Base-by-base conservation (phyloP, 2,329 filamentous ascomycete species). In the Magnaporthiopsis incrustans region DNA sequence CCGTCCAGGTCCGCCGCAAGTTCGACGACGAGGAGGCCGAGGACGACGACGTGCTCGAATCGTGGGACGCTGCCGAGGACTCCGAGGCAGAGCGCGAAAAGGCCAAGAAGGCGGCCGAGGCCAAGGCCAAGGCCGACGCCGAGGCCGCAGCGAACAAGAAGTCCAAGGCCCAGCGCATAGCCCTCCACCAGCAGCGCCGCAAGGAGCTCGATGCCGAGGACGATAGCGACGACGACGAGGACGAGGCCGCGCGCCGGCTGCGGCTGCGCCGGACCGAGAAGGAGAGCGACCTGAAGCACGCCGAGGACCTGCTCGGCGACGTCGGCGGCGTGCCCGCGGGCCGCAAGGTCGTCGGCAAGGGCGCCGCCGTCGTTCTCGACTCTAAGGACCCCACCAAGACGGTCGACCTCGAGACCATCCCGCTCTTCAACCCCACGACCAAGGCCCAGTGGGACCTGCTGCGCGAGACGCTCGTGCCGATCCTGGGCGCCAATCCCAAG, bases 51-150 rank as follows among this genome's bases (percentile, higher is more conserved):
- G 93, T 94, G 65, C 85, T 97, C 73, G 95, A 99, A 66, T 94
- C 91, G 44, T 99, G 95, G 95, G 93, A 98, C 73, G 94, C 91
- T 65, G 93, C 91, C 70, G 95, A 98, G 73, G 95, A 99, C 79
- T 97, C 92, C 67, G 95, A 99, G 72, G 94, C 88, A 71, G 95
- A 99, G 81, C 90, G 92, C 72, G 93, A 97, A 78, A 99, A 98
- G 82, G 91, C 86, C 33, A 90, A 90, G 78, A 95, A 94, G 80
- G 92, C 88, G 62, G 89, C 84, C 7, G 93, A 91, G 73, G 89
- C 86, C 63, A 96, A 96, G 78, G 91, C 90, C 65, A 96, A 96
- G 78, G 92, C 91, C 33, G 92, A 93, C 0, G 93, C 90, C 59
- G 91, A 92, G 72, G 92, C 92, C 10, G 91, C 90, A 58, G 92